Evolutionary conservation across 208 protist species (phyloP).

Genomic region (Leishmania gerbilli): DNA sequence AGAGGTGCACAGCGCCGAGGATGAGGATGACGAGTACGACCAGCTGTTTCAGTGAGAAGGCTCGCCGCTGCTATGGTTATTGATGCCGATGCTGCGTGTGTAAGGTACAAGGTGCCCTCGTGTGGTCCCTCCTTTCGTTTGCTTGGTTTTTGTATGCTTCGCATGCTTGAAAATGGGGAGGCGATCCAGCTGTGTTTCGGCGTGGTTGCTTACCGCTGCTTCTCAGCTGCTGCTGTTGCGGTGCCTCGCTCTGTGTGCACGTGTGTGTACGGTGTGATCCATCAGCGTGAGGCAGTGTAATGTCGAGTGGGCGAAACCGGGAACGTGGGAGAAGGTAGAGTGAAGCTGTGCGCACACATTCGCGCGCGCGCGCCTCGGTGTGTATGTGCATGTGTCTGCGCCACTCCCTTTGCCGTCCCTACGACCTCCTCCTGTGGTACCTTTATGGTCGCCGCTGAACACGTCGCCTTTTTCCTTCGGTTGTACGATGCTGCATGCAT

Average conservation of each 20-base stretch:
- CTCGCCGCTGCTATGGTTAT: not conserved
- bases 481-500: not conserved
- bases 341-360: not conserved
- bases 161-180: not conserved
- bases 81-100: not conserved
- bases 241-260: not conserved
- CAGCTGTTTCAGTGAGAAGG: slow-evolving; percentile 32
- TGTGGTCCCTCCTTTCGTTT: not conserved
- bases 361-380: not conserved
- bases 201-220: not conserved
- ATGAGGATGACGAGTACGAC: slow-evolving; percentile 41
- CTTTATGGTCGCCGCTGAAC: not conserved
- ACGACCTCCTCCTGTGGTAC: not conserved
- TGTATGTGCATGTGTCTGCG: not conserved
- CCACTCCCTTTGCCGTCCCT: not conserved
- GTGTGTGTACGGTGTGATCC: not conserved
- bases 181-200: not conserved
- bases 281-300: not conserved
- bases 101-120: not conserved
- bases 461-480: not conserved
- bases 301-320: not conserved
- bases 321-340: not conserved
- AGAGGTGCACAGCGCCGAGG: slow-evolving; percentile 30
- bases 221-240: not conserved
- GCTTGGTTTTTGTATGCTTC: not conserved